A percentile compares a stretch with the other conserved stretches of the same genome.
Evolutionary conservation across 2,329 filamentous ascomycete species (phyloP).

Genomic region (Penicillium freii): DNA sequence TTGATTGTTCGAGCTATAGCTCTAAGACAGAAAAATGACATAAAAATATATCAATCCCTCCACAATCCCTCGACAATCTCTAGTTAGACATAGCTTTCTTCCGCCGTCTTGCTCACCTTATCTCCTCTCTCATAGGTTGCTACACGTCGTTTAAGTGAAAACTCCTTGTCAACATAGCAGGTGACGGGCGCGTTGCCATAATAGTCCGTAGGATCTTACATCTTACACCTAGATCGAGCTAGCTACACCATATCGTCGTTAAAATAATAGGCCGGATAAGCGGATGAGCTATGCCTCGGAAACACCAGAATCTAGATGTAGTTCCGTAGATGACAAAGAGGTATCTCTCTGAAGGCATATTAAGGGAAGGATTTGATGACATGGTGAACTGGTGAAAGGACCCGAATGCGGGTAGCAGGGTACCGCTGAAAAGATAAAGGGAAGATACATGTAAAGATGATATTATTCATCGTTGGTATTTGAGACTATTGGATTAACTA

Average conservation of each 20-base stretch:
- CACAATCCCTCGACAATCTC: not conserved
- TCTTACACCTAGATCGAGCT: not conserved
- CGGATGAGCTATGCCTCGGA: not conserved
- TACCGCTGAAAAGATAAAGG: not conserved
- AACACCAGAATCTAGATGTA: not conserved
- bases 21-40: not conserved
- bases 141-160: not conserved
- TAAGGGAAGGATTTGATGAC: not conserved
- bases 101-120: not conserved
- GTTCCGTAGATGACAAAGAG: not conserved
- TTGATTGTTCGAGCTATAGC: not conserved
- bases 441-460: not conserved
- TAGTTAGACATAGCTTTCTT: not conserved
- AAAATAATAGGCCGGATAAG: not conserved
- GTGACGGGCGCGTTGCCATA: not conserved
- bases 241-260: not conserved
- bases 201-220: not conserved
- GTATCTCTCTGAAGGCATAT: not conserved
- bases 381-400: not conserved
- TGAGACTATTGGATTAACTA: not conserved
- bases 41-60: not conserved
- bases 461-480: not conserved
- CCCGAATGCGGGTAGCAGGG: not conserved
- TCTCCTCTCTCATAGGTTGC: not conserved
- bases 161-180: not conserved